A percentile compares a stretch with the other conserved stretches of the same genome.
Conservation (phyloP, 306 rosid genomes). For the Citrullus mucosospermus region DNA sequence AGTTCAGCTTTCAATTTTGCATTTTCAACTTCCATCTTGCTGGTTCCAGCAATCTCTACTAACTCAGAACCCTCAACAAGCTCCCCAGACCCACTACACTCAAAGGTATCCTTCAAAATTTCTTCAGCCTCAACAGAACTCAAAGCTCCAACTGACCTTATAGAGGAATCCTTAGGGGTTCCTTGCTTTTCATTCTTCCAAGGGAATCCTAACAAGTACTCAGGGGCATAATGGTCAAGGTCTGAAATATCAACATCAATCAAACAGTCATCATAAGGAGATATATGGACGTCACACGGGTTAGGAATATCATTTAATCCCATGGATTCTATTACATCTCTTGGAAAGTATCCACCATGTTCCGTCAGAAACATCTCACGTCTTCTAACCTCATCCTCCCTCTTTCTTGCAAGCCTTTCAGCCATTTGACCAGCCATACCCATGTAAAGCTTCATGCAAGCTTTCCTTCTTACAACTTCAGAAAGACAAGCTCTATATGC, state of each 20-base stretch:
- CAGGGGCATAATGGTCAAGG: slow-evolving; percentile 80
- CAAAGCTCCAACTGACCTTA: slow-evolving; percentile 37
- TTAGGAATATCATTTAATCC: slow-evolving; percentile 76
- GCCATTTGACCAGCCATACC: slow-evolving; percentile 99
- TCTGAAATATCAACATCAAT: slow-evolving; percentile 86
- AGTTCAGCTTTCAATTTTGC: slow-evolving; percentile 98
- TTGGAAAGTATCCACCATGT: slow-evolving; percentile 55
- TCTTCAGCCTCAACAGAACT: slow-evolving; percentile 48
- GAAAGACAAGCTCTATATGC: slow-evolving; percentile 96
- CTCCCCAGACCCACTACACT: slow-evolving; percentile 45
- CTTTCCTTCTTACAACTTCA: slow-evolving; percentile 90
- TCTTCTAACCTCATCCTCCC: slow-evolving; percentile 65
- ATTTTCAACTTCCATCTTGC: slow-evolving; percentile 93
- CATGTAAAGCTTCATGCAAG: slow-evolving; percentile 90
- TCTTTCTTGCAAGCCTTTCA: slow-evolving; percentile 79
- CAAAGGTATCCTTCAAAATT: slow-evolving; percentile 30
- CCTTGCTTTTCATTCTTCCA: slow-evolving; percentile 56
- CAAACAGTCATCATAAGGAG: slow-evolving; percentile 71
- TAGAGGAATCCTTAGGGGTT: slow-evolving; percentile 36
- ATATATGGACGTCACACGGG: slow-evolving; percentile 88
- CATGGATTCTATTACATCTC: slow-evolving; percentile 73
- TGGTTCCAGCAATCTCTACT: slow-evolving; percentile 89
- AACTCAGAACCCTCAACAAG: slow-evolving; percentile 60
- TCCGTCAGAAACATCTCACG: slow-evolving; percentile 71
- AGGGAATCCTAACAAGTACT: slow-evolving; percentile 47